Evolutionary conservation across 768 basidiomycete species (phyloP).

Genomic region (Tylopilus sp.): DNA sequence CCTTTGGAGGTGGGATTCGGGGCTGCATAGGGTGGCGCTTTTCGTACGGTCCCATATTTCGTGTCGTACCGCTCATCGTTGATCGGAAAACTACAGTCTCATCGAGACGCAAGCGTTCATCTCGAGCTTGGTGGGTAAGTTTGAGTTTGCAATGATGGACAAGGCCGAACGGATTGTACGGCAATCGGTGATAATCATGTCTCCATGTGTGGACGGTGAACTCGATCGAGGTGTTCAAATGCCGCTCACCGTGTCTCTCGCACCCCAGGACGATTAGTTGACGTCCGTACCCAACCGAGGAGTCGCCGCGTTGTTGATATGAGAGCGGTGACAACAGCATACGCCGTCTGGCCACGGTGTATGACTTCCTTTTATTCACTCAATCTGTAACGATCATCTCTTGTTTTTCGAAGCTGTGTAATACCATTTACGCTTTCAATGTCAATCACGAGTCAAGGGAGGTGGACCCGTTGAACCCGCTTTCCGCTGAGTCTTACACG

Average conservation of each 20-base stretch:
- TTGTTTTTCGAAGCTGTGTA: no score
- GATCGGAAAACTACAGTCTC: not conserved
- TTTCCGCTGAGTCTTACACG: no score
- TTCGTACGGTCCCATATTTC: slow-evolving; percentile 16
- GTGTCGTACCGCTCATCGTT: not conserved
- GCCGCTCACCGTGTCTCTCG: not conserved
- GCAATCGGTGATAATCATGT: not conserved
- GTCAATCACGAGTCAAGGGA: no score
- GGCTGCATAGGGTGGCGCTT: slow-evolving; percentile 28
- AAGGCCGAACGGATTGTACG: not conserved
- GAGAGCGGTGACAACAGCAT: no score
- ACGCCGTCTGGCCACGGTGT: no score
- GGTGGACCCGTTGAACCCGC: no score
- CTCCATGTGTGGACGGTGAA: not conserved
- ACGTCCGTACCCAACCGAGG: no score
- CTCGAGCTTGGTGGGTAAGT: not conserved
- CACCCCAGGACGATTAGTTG: not conserved
- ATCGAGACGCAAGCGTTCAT: not conserved
- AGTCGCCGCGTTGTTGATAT: no score
- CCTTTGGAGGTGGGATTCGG: slow-evolving; percentile 14
- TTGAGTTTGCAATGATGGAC: not conserved
- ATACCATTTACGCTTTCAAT: no score
- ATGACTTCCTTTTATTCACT: no score
- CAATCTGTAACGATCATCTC: no score
- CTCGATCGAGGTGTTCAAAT: not conserved